These are phyloP conservation scores for Fusarium siculi DNA, from an alignment of 2,329 filamentous ascomycete species.

Conservation along the genomic window DNA sequence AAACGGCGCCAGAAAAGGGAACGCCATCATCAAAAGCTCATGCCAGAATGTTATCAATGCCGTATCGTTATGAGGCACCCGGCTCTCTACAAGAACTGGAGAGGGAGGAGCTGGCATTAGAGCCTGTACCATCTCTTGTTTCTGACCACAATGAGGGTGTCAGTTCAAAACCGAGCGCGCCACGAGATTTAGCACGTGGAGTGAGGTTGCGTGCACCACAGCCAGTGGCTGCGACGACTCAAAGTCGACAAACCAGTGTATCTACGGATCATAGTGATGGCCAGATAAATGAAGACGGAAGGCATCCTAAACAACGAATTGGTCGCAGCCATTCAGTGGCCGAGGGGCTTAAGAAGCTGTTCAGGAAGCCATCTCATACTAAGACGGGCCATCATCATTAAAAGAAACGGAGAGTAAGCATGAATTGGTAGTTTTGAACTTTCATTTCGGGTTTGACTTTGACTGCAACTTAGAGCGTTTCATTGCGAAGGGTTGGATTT, in stretches of 20 bases:
- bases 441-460: neutral
- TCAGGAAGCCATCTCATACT: slow-evolving; percentile 47
- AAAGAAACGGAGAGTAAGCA: neutral
- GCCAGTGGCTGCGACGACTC: neutral
- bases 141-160: slow-evolving; percentile 8
- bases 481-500: neutral
- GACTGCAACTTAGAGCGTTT: neutral
- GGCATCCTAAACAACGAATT: slow-evolving; percentile 17
- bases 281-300: slow-evolving; percentile 5
- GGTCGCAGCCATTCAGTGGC: slow-evolving; percentile 50
- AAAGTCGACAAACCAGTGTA: slow-evolving; percentile 18
- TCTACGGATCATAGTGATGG: slow-evolving; percentile 5
- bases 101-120: slow-evolving; percentile 8
- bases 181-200: neutral
- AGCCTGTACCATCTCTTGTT: slow-evolving; percentile 14
- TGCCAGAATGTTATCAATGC: slow-evolving; percentile 13
- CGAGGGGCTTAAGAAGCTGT: slow-evolving; percentile 53
- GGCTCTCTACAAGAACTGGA: slow-evolving; percentile 4
- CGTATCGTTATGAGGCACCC: slow-evolving; percentile 7
- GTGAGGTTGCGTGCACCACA: slow-evolving; percentile 10
- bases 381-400: slow-evolving; percentile 7
- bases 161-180: slow-evolving; percentile 2
- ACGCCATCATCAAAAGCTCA: neutral
- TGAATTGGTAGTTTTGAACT: neutral
- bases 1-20: slow-evolving; percentile 18